Conservation (phyloP, 2,329 filamentous ascomycete genomes). For the Microsporum canis region DNA sequence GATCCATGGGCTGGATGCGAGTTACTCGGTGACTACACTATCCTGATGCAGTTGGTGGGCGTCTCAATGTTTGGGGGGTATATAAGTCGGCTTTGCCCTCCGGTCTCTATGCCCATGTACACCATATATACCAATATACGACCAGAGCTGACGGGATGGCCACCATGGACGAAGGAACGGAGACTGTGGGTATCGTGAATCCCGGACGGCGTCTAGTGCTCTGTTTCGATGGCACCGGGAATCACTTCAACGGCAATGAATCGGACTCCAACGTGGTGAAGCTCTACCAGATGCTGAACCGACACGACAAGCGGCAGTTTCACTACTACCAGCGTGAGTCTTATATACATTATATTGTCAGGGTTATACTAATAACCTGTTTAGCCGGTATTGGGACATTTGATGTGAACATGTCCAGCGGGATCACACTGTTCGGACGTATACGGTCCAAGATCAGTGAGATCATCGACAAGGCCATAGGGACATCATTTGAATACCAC, state of each 20-base stretch:
- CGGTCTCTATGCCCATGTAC: neutral
- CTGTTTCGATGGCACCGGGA: constrained; percentile 22
- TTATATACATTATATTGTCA: neutral
- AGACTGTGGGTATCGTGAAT: neutral
- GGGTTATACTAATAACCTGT: neutral
- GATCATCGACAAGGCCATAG: constrained; percentile 14
- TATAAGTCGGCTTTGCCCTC: neutral
- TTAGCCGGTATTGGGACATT: constrained; percentile 17
- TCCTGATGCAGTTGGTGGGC: neutral
- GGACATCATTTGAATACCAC: constrained; percentile 38
- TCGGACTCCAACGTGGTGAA: constrained; percentile 46
- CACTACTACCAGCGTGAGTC: constrained; percentile 17
- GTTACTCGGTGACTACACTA: neutral
- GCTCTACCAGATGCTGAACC: constrained; percentile 35
- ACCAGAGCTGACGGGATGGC: neutral
- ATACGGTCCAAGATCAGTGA: constrained; percentile 11
- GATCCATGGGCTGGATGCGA: neutral
- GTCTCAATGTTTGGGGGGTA: neutral
- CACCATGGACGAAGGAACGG: neutral
- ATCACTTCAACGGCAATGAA: constrained; percentile 24
- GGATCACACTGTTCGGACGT: constrained; percentile 9
- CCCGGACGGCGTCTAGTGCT: constrained; percentile 14
- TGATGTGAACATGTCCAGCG: constrained; percentile 6
- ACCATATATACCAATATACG: neutral
- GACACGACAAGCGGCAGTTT: constrained; percentile 14